These are phyloP conservation scores for Mycena polygramma DNA, from an alignment of 768 basidiomycete genomes.

Conservation along the genomic window DNA sequence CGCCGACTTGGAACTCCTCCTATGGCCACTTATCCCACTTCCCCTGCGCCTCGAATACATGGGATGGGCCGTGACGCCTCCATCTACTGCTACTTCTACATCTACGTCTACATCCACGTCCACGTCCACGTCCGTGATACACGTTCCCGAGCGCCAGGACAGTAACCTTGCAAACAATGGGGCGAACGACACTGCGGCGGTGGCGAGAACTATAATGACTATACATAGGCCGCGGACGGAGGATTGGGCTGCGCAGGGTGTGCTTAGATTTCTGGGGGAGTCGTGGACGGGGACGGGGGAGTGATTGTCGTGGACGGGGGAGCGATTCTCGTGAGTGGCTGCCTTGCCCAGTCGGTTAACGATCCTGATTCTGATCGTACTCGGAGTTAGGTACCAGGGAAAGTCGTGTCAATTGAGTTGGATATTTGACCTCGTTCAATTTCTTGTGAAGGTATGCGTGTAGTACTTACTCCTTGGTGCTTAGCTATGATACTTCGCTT, in stretches of 20 bases:
- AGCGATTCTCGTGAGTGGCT: too few relatives aligned
- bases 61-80: neutral
- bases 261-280: slow-evolving; percentile 1
- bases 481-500: too few relatives aligned
- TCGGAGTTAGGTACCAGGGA: too few relatives aligned
- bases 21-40: neutral
- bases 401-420: too few relatives aligned
- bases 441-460: too few relatives aligned
- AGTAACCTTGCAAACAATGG: neutral
- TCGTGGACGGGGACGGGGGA: neutral
- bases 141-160: neutral
- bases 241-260: neutral
- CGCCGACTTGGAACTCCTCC: neutral
- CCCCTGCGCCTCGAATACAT: slow-evolving; percentile 1
- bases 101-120: neutral
- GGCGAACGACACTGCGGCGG: too few relatives aligned
- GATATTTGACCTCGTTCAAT: too few relatives aligned
- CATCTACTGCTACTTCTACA: neutral
- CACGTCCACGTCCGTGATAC: neutral
- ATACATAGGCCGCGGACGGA: neutral
- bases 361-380: too few relatives aligned
- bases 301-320: too few relatives aligned
- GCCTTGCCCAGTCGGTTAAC: too few relatives aligned
- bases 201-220: neutral
- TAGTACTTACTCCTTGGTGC: too few relatives aligned